Base-by-base conservation (phyloP, 495 filamentous ascomycete genomes). In the Cenococcum geophilum region DNA sequence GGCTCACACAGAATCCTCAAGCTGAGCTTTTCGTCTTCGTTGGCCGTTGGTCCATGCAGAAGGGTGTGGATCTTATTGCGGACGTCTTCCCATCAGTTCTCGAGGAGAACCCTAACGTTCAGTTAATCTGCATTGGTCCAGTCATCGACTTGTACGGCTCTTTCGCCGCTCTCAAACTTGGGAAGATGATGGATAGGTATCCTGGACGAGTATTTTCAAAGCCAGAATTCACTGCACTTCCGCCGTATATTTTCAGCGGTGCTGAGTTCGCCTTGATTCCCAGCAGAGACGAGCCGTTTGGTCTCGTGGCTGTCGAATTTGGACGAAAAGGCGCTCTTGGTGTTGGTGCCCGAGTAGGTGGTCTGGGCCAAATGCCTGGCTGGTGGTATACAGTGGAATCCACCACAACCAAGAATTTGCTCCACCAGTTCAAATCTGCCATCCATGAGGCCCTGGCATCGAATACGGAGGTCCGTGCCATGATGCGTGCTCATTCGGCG, bases 201-300 rank as follows among this genome's bases (percentile, higher is more conserved):
- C 86, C 87, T 16, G 81, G 82, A 20, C 75, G 88, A 4, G 88
- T 91, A 0, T 90, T 76, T 72, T 88, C 85, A 14, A 88, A 84
- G 73, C 88, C 88, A 6, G 84, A 90, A 70, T 90, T 90, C 69
- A 90, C 86, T 0, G 79, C 82, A 0, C 75, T 91, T 0, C 88
- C 86, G 10, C 83, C 85, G 0, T 90, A 80, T 71, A 85, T 91
- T 62, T 90, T 90, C 74, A 87, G 81, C 51, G 88, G 88, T 21
- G 86, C 87, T 18, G 88, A 91, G 55, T 90, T 91, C 62, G 87
- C 87, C 14, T 75, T 91, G 35, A 90, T 91, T 56, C 87, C 88
- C 5, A 88, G 85, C n/a, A 82, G 88, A 61, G 88, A 91, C 62
- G 88, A 91, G 70, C 88, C 88, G 0, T 91, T 91, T 64, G 88